Evolutionary conservation across 2,329 filamentous ascomycete genomes (phyloP), one percentile per base, ranked within the genome.

Genomic region (Byssothecium circinans): DNA sequence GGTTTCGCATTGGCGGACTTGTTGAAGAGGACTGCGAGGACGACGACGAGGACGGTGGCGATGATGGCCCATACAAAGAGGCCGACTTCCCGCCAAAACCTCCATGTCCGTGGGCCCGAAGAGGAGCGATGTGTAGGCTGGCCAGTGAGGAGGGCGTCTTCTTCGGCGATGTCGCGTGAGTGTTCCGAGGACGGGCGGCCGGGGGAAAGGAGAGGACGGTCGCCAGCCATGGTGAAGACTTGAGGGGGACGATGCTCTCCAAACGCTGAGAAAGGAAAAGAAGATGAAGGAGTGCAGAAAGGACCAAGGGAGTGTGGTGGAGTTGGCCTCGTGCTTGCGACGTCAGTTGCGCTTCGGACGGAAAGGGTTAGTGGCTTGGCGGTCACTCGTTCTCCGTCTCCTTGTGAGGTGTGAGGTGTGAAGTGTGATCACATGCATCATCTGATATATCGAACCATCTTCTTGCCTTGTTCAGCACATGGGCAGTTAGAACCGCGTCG

Each of bases 11-110:
- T 58, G 22, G 58, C 37, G 29, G 65, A 10, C 23, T 84, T 81
- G 70, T 96, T 89, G 65, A 89, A 88, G 14, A 88, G 73, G n/a
- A 94, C 87, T 3, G 88, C 88, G 17, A 96, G 79, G 25, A 95
- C 75, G 57, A 96, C 84, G 42, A 95, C 85, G 37, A 82, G 81
- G 6, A 85, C 82, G 0, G 91, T 96, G 15, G 91, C 90, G 19
- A 92, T 60, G 14, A 94, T 72, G 4, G 91, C 90, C 91, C 91
- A 96, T 40, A 81, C 73, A 66, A 96, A 91, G 53, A 95, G 75
- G 19, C 86, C 81, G 43, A 88, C 71, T 67, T 96, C 89, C 52
- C 87, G 83, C 82, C 83, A 87, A 65, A 80, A 78, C 46, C 81
- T 69, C 69, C 82, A 81, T 49, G 70, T 71, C 45, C 74, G 71